Evolutionary conservation across 2,329 filamentous ascomycete genomes (phyloP), one percentile per base, ranked within the genome.

Genomic region (Trichophyton schoenleinii): DNA sequence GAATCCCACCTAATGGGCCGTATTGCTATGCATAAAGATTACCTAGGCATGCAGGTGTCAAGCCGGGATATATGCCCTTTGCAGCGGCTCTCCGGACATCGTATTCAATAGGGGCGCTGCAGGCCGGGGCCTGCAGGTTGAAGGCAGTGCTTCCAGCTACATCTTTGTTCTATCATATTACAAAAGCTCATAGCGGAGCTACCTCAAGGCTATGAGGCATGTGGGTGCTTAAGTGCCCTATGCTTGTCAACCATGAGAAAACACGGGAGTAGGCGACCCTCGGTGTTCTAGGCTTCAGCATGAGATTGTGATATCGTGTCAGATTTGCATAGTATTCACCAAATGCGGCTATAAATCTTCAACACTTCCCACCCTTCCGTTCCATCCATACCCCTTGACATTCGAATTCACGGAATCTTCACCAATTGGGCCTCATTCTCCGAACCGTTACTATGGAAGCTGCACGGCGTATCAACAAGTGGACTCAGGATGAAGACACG

Each of bases 401-500:
- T 18, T 18, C n/a, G 1, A 22, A 22, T 18, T 20, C 44, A 48
- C 4, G 44, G n/a, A 48, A 9, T 48, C 6, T 22, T 22, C 18
- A 25, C 18, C n/a, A 20, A 42, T 42, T 42, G 41, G 41, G 13
- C 9, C 2, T 42, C 4, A 8, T 42, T 42, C 41, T 18, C 18
- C 44, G 18, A 20, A 48, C n/a, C n/a, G 8, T 20, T 48, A 3
- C 52, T 9, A 55, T 55, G 52, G 52, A 55, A 31, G 15, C 20
- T n/a, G 22, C n/a, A 34, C 52, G 52, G 6, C 25, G 52, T 7
- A 55, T 55, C 31, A 55, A 55, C n/a, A 31, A 36, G 13, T 58
- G 57, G 57, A 58, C 57, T 25, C 57, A 58, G 20, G 57, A 58
- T 1, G 57, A 58, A 25, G 57, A 58, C 20, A 6, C n/a, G 3